These are phyloP conservation scores for Chondrus crispus DNA, from an alignment of 23 red algal genomes.

Conservation along the genomic window DNA sequence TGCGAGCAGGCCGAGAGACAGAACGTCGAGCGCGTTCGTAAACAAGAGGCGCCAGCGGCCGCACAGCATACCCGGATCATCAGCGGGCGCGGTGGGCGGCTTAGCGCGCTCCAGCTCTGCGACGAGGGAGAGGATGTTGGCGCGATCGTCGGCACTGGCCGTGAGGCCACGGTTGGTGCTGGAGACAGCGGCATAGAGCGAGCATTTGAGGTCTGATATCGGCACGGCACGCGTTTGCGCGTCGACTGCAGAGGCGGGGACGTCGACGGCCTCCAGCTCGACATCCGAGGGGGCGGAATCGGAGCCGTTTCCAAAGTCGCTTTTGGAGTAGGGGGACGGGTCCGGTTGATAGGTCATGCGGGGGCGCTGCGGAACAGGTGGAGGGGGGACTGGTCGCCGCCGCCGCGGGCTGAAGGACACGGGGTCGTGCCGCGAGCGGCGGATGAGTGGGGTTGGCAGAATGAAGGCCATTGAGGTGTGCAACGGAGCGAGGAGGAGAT, in stretches of 20 bases:
- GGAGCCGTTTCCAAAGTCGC: not conserved
- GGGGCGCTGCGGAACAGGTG: not conserved
- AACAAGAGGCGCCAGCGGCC: slow-evolving; percentile 56
- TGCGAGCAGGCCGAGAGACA: slow-evolving; percentile 42
- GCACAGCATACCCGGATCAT: slow-evolving; percentile 2
- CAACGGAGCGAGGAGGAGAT: too few species aligned
- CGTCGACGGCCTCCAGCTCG: not conserved
- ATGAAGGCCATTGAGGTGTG: too few species aligned
- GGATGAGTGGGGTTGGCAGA: too few species aligned
- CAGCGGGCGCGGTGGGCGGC: not conserved
- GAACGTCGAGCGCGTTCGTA: slow-evolving; percentile 64
- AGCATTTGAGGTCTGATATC: not conserved
- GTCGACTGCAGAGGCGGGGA: not conserved
- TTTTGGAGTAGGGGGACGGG: not conserved
- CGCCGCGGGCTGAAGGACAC: not conserved
- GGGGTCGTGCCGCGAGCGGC: not conserved
- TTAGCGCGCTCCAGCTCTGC: slow-evolving; percentile 52
- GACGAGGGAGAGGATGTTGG: slow-evolving; percentile 16
- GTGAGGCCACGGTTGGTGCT: slow-evolving; percentile 47
- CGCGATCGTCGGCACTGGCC: not conserved
- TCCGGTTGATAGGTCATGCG: not conserved
- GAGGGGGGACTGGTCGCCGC: not conserved
- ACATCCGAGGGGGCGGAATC: not conserved
- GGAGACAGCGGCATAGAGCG: not conserved
- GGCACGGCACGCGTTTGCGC: slow-evolving; percentile 5